A percentile compares a stretch with the other conserved stretches of the same genome.
Evolutionary conservation across 768 basidiomycete species (phyloP).

Genomic region (Mycena kentingensis): DNA sequence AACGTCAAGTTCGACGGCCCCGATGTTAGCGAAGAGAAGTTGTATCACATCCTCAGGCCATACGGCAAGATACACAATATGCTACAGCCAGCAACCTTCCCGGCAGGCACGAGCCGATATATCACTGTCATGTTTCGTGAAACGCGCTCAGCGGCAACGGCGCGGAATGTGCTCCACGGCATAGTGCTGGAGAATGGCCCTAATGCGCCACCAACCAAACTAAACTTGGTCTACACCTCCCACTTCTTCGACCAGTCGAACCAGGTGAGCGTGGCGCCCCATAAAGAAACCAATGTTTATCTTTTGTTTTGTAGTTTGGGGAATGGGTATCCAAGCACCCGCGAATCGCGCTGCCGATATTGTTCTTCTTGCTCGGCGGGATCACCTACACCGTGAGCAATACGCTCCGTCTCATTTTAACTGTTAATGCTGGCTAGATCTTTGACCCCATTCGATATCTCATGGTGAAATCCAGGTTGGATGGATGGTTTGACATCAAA

Average conservation of each 20-base stretch:
- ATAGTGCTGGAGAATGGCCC: constrained; percentile 37
- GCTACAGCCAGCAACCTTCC: constrained; percentile 55
- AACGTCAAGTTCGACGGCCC: constrained; percentile 88
- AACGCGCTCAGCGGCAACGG: constrained; percentile 71
- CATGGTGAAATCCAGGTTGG: constrained; percentile 79
- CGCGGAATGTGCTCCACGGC: constrained; percentile 81
- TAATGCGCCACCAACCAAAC: constrained; percentile 16
- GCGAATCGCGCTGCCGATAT: constrained; percentile 73
- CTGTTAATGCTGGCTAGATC: constrained; percentile 49
- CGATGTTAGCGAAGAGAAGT: constrained; percentile 75
- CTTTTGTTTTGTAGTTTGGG: constrained; percentile 40
- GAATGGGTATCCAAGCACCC: constrained; percentile 90
- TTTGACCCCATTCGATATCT: constrained; percentile 90
- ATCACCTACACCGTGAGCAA: constrained; percentile 78
- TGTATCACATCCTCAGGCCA: constrained; percentile 80
- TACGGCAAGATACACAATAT: constrained; percentile 82
- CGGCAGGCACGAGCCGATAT: constrained; percentile 67
- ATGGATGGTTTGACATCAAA: constrained; percentile 82
- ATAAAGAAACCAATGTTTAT: constrained; percentile 55
- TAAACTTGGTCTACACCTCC: constrained; percentile 7
- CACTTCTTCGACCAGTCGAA: constrained; percentile 27
- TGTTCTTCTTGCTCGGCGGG: constrained; percentile 87
- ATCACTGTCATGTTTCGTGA: constrained; percentile 64
- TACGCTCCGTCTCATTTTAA: constrained; percentile 6
- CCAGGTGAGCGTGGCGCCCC: too few relatives aligned